phyloP scores from a whole-genome alignment of 148 eudicot genomes.

The Beta vulgaris region DNA sequence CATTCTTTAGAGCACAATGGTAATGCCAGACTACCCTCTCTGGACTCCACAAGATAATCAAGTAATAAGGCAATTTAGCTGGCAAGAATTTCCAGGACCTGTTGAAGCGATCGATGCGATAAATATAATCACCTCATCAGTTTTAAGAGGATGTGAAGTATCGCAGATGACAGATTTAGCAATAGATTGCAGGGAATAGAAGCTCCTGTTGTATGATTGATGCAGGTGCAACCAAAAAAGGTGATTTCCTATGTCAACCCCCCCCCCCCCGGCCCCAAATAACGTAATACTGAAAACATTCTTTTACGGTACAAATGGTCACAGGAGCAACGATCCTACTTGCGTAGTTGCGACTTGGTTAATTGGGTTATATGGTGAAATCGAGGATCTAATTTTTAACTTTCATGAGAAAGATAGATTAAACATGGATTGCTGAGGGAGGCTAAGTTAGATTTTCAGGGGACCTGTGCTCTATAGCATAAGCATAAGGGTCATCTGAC shows the following conservation, averaged over 20 bases:
- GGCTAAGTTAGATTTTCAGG: not conserved
- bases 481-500: not conserved
- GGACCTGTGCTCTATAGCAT: not conserved
- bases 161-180: not conserved
- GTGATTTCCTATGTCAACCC: too few relatives aligned
- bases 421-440: not conserved
- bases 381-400: not conserved
- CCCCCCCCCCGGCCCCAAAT: not conserved
- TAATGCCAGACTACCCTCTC: not conserved
- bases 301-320: not conserved
- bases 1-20: not conserved
- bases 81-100: not conserved
- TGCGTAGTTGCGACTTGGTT: not conserved
- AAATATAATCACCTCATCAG: not conserved
- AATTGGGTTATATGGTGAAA: not conserved
- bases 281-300: not conserved
- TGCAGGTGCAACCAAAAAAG: not conserved
- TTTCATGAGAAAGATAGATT: not conserved
- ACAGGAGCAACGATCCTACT: not conserved
- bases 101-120: not conserved
- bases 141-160: not conserved
- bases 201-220: not conserved
- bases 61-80: not conserved
- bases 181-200: too few relatives aligned
- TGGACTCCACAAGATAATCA: not conserved